phyloP scores from a whole-genome alignment of 495 filamentous ascomycete genomes.

The Talaromyces trachyspermus region DNA sequence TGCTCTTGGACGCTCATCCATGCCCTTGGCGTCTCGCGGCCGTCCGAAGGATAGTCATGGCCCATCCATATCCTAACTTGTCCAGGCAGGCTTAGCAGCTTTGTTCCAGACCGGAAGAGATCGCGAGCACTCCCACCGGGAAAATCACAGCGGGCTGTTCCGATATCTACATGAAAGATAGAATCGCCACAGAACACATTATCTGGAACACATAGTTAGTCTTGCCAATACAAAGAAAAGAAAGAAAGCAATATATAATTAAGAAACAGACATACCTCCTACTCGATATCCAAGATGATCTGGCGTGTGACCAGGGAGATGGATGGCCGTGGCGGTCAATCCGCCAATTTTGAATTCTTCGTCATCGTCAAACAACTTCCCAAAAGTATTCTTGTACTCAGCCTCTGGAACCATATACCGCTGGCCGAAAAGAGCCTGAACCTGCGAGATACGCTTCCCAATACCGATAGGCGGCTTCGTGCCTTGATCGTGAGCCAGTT shows the following conservation, averaged over 20 bases:
- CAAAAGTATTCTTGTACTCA: conserved; percentile 41
- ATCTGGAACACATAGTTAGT: conserved; percentile 14
- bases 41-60: conserved; percentile 41
- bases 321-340: conserved; percentile 38
- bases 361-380: conserved; percentile 45
- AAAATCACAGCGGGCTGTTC: conserved; percentile 54
- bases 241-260: too few species aligned
- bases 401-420: conserved; percentile 35
- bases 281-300: conserved; percentile 55
- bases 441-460: conserved; percentile 45
- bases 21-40: conserved; percentile 23
- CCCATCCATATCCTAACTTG: conserved; percentile 44
- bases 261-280: conserved; percentile 38
- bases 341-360: conserved; percentile 43
- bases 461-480: conserved; percentile 38
- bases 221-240: not conserved
- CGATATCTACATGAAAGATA: conserved; percentile 52
- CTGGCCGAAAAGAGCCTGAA: conserved; percentile 41
- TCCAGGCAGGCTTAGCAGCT: conserved; percentile 37
- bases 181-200: conserved; percentile 59
- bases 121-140: conserved; percentile 43
- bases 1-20: conserved; percentile 47
- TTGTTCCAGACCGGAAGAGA: conserved; percentile 38
- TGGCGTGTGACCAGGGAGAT: conserved; percentile 55
- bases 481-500: conserved; percentile 22